Percentiles rank a stretch among this genome's conserved stretches.
These are phyloP conservation scores for Tulasnella sp. DNA, from an alignment of 768 basidiomycete species.

Conservation along the genomic window DNA sequence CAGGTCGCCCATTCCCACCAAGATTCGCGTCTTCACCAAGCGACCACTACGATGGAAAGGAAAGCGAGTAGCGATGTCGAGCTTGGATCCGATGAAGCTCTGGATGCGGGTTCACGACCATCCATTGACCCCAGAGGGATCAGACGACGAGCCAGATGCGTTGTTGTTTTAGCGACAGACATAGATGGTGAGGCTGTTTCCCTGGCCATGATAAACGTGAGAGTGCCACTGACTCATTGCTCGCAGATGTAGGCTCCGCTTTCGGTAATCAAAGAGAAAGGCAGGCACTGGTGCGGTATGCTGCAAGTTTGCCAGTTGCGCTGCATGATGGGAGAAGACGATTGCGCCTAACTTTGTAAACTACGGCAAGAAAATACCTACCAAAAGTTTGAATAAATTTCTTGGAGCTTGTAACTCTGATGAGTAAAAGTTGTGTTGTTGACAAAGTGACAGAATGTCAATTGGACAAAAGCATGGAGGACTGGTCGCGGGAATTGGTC, in stretches of 20 bases:
- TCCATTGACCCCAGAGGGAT: neutral
- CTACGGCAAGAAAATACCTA: no score
- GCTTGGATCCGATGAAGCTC: conserved; percentile 2
- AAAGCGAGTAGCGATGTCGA: conserved; percentile 5
- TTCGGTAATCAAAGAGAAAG: neutral
- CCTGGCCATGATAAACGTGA: neutral
- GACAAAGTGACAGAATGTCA: no score
- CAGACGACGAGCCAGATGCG: neutral
- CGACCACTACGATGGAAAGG: neutral
- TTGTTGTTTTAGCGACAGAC: neutral
- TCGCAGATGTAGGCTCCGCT: neutral
- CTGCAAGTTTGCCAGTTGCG: no score
- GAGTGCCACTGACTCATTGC: neutral
- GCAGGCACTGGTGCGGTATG: neutral
- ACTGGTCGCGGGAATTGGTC: neutral
- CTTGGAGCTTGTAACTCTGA: no score
- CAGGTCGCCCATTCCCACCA: neutral
- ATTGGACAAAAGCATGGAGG: neutral
- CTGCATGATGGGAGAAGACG: no score
- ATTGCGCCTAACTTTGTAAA: no score
- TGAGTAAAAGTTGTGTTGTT: no score
- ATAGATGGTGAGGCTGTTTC: neutral
- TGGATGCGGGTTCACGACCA: conserved; percentile 9
- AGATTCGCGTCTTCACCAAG: neutral
- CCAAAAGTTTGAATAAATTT: no score